A percentile compares a stretch with the other conserved stretches of the same genome.
Evolutionary conservation across 768 basidiomycete species (phyloP).

Genomic region (Boletellus sp.): DNA sequence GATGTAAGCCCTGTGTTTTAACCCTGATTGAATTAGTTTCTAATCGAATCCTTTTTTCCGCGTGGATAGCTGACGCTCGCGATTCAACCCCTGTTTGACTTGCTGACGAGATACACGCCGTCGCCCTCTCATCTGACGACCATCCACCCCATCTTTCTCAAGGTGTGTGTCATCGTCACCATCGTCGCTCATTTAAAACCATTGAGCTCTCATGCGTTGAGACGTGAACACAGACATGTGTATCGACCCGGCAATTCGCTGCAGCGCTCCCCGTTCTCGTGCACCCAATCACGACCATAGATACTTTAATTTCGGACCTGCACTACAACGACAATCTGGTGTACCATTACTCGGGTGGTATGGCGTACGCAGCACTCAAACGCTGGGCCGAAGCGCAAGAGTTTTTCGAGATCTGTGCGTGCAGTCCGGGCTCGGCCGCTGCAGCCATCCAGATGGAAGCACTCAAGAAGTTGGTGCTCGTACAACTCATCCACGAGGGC

Average conservation of each 20-base stretch:
- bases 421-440: constrained; percentile 53
- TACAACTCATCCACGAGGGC: constrained; percentile 76
- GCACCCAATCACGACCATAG: constrained; percentile 64
- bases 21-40: background rate
- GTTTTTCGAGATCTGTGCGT: constrained; percentile 76
- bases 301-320: constrained; percentile 58
- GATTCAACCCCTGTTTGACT: constrained; percentile 53
- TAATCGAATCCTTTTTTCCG: constrained; percentile 19
- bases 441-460: constrained; percentile 81
- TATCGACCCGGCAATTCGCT: constrained; percentile 48
- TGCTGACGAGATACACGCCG: constrained; percentile 62
- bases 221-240: constrained; percentile 48
- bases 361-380: constrained; percentile 59
- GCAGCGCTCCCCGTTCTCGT: constrained; percentile 59
- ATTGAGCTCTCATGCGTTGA: no score
- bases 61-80: constrained; percentile 40
- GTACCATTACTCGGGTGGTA: constrained; percentile 83
- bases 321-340: constrained; percentile 73
- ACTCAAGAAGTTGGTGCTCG: constrained; percentile 74
- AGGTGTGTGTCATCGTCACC: constrained; percentile 37
- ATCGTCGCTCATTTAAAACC: background rate
- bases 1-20: constrained; percentile 44
- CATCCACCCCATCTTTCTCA: constrained; percentile 65
- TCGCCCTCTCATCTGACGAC: constrained; percentile 59
- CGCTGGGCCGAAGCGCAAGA: constrained; percentile 69